Conservation (phyloP, 2,329 filamentous ascomycete genomes). For the Epichloe brachyelytri region DNA sequence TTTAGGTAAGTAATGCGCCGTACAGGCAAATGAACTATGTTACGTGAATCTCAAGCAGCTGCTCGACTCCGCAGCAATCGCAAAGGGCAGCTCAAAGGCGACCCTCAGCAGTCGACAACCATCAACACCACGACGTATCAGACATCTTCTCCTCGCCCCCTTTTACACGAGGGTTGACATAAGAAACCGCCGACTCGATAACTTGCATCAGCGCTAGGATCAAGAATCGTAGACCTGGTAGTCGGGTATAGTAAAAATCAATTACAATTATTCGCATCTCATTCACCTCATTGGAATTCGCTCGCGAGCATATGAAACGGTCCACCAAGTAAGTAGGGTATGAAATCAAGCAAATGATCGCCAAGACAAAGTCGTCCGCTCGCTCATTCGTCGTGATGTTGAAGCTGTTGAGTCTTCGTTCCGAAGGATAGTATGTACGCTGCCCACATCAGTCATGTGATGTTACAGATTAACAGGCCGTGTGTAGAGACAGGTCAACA, state of each 20-base stretch:
- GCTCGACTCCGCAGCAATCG: background rate
- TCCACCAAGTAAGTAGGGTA: background rate
- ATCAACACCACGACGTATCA: background rate
- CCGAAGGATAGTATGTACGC: conserved; percentile 9
- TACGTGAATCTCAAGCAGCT: conserved; percentile 7
- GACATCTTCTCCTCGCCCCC: background rate
- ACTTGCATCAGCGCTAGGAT: conserved; percentile 3
- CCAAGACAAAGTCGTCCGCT: background rate
- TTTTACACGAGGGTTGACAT: background rate
- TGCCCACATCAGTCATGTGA: conserved; percentile 5
- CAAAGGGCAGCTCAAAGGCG: background rate
- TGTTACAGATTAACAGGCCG: conserved; percentile 4
- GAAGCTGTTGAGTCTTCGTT: background rate
- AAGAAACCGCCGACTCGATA: conserved; percentile 1
- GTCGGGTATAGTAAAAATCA: conserved; percentile 6
- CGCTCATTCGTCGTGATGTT: conserved; percentile 7
- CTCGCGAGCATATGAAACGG: conserved; percentile 4
- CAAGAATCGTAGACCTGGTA: conserved; percentile 4
- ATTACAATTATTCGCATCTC: conserved; percentile 7
- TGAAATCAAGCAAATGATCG: background rate
- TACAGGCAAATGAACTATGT: conserved; percentile 6
- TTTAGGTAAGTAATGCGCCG: conserved; percentile 7
- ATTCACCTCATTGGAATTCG: conserved; percentile 4
- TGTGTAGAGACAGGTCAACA: background rate
- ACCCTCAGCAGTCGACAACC: background rate